A percentile compares a stretch with the other conserved stretches of the same genome.
phyloP scores from a whole-genome alignment of 305 asterid species.

The Solanum chacoense region DNA sequence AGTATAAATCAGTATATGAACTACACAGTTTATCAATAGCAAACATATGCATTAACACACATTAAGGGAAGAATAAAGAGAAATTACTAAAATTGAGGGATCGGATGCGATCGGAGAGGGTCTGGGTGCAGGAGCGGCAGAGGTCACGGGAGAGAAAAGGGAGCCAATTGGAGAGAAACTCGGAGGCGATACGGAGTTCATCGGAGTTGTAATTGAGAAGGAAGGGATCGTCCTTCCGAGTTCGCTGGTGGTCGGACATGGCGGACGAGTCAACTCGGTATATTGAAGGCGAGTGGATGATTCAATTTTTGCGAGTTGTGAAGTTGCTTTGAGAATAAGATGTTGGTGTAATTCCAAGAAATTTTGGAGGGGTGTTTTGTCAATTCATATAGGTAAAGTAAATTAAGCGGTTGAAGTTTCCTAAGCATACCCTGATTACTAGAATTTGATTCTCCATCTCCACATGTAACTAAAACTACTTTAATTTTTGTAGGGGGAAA shows the following conservation, averaged over 20 bases:
- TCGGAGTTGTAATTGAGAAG: conserved; percentile 35
- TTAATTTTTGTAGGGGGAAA: background rate
- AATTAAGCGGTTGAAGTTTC: background rate
- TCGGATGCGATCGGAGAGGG: conserved; percentile 64
- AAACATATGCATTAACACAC: background rate
- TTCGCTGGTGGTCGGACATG: conserved; percentile 17
- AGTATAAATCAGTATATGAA: background rate
- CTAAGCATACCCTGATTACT: background rate
- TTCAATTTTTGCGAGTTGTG: background rate
- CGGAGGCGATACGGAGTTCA: conserved; percentile 67
- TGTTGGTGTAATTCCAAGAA: background rate
- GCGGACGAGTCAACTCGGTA: conserved; percentile 5
- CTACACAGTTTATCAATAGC: background rate
- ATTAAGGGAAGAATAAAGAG: background rate
- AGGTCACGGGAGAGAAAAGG: conserved; percentile 78
- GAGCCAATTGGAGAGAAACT: conserved; percentile 73
- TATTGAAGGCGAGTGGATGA: background rate
- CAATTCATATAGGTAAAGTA: background rate
- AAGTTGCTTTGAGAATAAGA: background rate
- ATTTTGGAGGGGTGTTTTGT: background rate
- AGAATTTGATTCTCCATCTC: background rate
- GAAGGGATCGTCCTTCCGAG: conserved; percentile 33
- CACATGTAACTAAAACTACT: background rate
- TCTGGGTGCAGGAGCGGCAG: conserved; percentile 47
- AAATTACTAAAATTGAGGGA: conserved; percentile 39